phyloP scores from a whole-genome alignment of 2,329 filamentous ascomycete genomes.

The Pseudofabraea citricarpa region DNA sequence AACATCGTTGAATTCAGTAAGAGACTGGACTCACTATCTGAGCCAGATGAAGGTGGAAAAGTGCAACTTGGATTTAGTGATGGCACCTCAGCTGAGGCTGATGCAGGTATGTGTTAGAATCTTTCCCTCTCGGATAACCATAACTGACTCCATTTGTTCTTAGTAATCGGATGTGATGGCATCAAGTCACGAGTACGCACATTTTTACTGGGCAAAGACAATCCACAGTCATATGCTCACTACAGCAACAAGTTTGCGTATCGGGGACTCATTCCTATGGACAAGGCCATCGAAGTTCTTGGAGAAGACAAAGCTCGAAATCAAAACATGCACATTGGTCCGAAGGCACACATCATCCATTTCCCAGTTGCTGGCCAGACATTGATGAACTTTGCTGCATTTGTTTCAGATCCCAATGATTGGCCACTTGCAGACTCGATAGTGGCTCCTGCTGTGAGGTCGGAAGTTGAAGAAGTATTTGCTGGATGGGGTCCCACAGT shows the following conservation, averaged over 20 bases:
- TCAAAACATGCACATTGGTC: conserved; percentile 50
- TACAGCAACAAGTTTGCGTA: conserved; percentile 56
- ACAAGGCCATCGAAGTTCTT: conserved; percentile 39
- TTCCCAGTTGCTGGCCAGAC: conserved; percentile 53
- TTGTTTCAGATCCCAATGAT: conserved; percentile 34
- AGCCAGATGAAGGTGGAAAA: conserved; percentile 15
- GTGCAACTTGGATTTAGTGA: conserved; percentile 34
- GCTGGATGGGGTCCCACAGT: conserved; percentile 30
- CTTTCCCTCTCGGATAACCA: not conserved
- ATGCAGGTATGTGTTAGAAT: conserved; percentile 29
- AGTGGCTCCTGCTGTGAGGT: conserved; percentile 32
- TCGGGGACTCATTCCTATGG: conserved; percentile 55
- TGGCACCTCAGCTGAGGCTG: conserved; percentile 34
- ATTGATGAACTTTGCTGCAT: conserved; percentile 49
- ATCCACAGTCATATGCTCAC: conserved; percentile 37
- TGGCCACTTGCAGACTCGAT: conserved; percentile 33
- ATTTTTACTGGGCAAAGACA: conserved; percentile 42
- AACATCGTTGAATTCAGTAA: conserved; percentile 24
- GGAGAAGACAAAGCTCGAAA: conserved; percentile 42
- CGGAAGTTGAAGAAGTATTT: conserved; percentile 35
- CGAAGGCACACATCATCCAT: conserved; percentile 49
- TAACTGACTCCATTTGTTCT: conserved; percentile 6
- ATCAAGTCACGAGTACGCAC: conserved; percentile 51
- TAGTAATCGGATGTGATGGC: conserved; percentile 56
- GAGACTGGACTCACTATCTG: conserved; percentile 19